phyloP scores from a whole-genome alignment of 768 basidiomycete species.

The Chlorophyllum brunneum region DNA sequence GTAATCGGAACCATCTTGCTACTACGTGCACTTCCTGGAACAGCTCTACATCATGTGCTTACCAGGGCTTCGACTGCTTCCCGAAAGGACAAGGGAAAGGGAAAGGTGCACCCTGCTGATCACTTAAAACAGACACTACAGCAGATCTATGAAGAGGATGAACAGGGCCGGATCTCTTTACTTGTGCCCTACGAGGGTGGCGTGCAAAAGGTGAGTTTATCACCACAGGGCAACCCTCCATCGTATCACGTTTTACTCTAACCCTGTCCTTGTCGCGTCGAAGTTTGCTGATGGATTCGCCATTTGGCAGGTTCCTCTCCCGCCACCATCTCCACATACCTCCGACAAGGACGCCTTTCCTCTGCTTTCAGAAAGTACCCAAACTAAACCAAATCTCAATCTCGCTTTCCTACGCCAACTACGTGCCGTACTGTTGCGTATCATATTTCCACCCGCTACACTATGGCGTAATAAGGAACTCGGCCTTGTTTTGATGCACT shows the following conservation, averaged over 20 bases:
- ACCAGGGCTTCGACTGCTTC: constrained; percentile 21
- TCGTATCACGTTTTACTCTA: not conserved
- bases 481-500: constrained; percentile 71
- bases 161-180: constrained; percentile 47
- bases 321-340: constrained; percentile 49
- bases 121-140: constrained; percentile 49
- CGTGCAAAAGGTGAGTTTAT: constrained; percentile 52
- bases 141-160: constrained; percentile 61
- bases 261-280: not conserved
- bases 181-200: constrained; percentile 63
- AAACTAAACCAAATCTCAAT: constrained; percentile 64
- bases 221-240: not conserved
- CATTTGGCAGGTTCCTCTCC: constrained; percentile 35
- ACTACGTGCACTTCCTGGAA: constrained; percentile 35
- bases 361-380: constrained; percentile 37
- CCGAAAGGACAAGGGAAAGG: constrained; percentile 16
- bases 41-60: constrained; percentile 28
- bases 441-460: constrained; percentile 58
- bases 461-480: constrained; percentile 58
- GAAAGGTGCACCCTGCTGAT: constrained; percentile 28
- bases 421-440: constrained; percentile 62
- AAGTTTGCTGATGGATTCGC: not conserved
- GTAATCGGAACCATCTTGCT: constrained; percentile 47
- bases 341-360: constrained; percentile 61
- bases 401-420: constrained; percentile 69